Evolutionary conservation across 2,329 filamentous ascomycete species (phyloP).

Genomic region (Aspergillus clavatus): DNA sequence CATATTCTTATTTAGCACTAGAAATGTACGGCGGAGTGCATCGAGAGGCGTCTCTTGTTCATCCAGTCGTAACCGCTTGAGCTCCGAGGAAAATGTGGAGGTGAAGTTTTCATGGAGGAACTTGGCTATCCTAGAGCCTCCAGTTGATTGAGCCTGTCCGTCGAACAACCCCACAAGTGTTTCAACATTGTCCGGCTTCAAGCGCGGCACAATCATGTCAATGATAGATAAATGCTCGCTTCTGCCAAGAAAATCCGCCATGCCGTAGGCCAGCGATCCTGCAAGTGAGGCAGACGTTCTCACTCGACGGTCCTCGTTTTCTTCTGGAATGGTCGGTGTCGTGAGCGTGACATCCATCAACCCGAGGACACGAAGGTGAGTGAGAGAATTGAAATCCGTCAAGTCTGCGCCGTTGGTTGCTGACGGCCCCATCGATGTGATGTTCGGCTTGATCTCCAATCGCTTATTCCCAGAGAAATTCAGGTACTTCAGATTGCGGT

Average conservation of each 20-base stretch:
- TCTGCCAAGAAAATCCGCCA: constrained; percentile 90
- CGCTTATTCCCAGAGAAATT: constrained; percentile 97
- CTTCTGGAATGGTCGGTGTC: constrained; percentile 86
- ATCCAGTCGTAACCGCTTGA: constrained; percentile 66
- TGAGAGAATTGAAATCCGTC: constrained; percentile 84
- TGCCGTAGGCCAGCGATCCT: constrained; percentile 87
- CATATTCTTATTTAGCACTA: constrained; percentile 89
- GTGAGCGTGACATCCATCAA: constrained; percentile 98
- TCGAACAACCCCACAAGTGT: constrained; percentile 94
- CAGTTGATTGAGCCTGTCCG: constrained; percentile 79
- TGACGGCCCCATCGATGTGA: constrained; percentile 51
- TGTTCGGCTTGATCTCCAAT: constrained; percentile 75
- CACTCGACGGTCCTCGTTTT: constrained; percentile 90
- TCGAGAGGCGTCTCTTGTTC: constrained; percentile 71
- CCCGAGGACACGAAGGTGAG: constrained; percentile 79
- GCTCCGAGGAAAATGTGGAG: constrained; percentile 72
- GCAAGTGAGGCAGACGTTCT: constrained; percentile 94
- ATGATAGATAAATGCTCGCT: constrained; percentile 94
- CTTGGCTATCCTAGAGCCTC: constrained; percentile 93
- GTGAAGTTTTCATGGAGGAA: constrained; percentile 96
- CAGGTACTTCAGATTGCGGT: constrained; percentile 87
- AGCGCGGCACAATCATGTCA: constrained; percentile 88
- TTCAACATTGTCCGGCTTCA: constrained; percentile 84
- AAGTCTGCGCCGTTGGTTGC: constrained; percentile 59
- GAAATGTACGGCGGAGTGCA: constrained; percentile 78